These are phyloP conservation scores for Penicillium psychrofluorescens DNA, from an alignment of 495 filamentous ascomycete genomes.

Conservation along the genomic window DNA sequence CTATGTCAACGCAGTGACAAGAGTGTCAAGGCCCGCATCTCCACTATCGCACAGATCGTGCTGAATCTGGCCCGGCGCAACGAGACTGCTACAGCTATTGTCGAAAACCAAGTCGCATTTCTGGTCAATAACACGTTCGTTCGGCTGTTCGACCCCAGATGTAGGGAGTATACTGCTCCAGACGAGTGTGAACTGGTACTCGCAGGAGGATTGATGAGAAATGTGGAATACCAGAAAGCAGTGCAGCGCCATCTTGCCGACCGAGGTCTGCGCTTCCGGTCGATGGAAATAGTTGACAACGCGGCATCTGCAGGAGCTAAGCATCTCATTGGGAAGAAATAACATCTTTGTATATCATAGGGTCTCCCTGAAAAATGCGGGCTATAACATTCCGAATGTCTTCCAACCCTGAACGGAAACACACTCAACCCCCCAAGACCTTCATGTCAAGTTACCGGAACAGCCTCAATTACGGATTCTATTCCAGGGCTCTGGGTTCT, in stretches of 20 bases:
- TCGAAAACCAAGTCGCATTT: slow-evolving; percentile 7
- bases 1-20: slow-evolving; percentile 5
- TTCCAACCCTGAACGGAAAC: not conserved
- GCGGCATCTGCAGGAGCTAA: slow-evolving; percentile 4
- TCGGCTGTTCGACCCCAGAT: slow-evolving; percentile 11
- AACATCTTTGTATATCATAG: too few species aligned
- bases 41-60: slow-evolving; percentile 15
- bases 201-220: slow-evolving; percentile 19
- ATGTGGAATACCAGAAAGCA: slow-evolving; percentile 9
- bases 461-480: slow-evolving; percentile 32
- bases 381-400: not conserved
- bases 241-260: slow-evolving; percentile 3
- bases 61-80: slow-evolving; percentile 3
- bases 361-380: too few species aligned
- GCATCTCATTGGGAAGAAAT: too few species aligned
- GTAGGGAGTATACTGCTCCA: slow-evolving; percentile 6
- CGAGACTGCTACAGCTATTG: slow-evolving; percentile 10
- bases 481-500: slow-evolving; percentile 21
- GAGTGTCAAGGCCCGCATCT: slow-evolving; percentile 15
- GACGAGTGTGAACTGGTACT: slow-evolving; percentile 14
- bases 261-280: slow-evolving; percentile 3
- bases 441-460: slow-evolving; percentile 3
- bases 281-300: slow-evolving; percentile 8
- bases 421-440: not conserved
- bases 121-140: slow-evolving; percentile 14